Evolutionary conservation across 176 grass and related monocot genomes (phyloP), one percentile per base, ranked within the genome.

Genomic region (Olyra latifolia): DNA sequence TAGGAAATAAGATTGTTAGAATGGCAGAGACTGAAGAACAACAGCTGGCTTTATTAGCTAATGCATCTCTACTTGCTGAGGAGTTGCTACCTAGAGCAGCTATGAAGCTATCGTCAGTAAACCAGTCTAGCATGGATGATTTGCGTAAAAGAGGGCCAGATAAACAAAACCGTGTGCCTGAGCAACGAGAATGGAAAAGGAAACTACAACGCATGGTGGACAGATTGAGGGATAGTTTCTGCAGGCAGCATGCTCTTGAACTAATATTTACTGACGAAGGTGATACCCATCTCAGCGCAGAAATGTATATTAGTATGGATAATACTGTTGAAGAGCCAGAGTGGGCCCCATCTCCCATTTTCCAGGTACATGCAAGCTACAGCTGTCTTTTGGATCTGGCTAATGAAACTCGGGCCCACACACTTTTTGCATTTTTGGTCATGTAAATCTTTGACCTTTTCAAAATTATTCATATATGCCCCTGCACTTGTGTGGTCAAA

Each of bases 221-320:
- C 70, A 91, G 89, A 49, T 60, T 98, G 66, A 86, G 89, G 58
- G 92, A 94, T 82, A 90, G 80, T 72, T 98, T 98, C 78, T 98
- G 95, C 65, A 89, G 89, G 73, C 92, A 94, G 55, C 91, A 94
- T 87, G 95, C 95, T 75, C 95, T 98, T 59, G 92, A 98, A 70
- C 95, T 94, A 78, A 98, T 98, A 86, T 98, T 98, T 71, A 98
- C 95, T 61, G 95, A 98, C 20, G 95, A 94, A 66, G 89, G 95
- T 10, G 91, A 94, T 41, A 91, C 87, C 40, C 68, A 94, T 90
- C 85, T 98, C 20, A 87, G 95, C 13, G 89, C 92, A 82, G 89
- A 98, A 80, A 94, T 98, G 89, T 94, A 94, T 82, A 91, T 98
- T 66, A 90, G 50, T 64, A 89, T 94, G 91, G 91, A 98, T 87